Conservation (phyloP, 768 basidiomycete genomes). For the Lentinus brumalis region DNA sequence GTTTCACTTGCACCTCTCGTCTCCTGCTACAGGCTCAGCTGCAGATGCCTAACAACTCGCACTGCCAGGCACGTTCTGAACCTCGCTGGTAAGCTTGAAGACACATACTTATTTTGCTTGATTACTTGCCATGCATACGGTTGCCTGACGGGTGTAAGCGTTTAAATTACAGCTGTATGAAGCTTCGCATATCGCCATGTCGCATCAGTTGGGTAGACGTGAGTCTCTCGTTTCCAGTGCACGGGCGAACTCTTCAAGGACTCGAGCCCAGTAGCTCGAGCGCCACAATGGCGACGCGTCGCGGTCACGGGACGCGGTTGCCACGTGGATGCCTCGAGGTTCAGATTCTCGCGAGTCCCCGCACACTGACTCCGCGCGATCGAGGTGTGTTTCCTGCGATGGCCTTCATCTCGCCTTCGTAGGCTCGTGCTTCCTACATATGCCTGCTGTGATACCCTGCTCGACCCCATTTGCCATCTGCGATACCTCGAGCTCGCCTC, state of each 20-base stretch:
- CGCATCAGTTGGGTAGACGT: conserved; percentile 8
- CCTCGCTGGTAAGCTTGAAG: too few species aligned
- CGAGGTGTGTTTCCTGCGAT: not conserved
- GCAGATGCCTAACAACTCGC: too few species aligned
- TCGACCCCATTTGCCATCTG: not conserved
- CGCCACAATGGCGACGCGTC: conserved; percentile 2
- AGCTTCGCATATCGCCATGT: not conserved
- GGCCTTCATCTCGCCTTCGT: too few species aligned
- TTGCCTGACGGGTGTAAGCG: too few species aligned
- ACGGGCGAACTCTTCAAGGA: not conserved
- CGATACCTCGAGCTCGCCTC: not conserved
- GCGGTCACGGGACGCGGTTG: conserved; percentile 5
- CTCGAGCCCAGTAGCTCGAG: too few species aligned
- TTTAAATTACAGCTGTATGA: not conserved
- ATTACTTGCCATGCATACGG: too few species aligned
- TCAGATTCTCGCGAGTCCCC: not conserved
- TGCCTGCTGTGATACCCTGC: conserved; percentile 4
- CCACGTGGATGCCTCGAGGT: conserved; percentile 19
- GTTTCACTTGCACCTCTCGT: too few species aligned
- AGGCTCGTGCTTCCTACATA: not conserved
- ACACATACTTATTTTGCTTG: too few species aligned
- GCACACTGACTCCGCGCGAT: not conserved
- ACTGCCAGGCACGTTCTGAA: too few species aligned
- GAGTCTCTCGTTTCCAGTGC: not conserved
- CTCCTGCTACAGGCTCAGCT: too few species aligned